Base-by-base conservation (phyloP, 2,329 filamentous ascomycete genomes). In the Teratosphaeria zuluensis region DNA sequence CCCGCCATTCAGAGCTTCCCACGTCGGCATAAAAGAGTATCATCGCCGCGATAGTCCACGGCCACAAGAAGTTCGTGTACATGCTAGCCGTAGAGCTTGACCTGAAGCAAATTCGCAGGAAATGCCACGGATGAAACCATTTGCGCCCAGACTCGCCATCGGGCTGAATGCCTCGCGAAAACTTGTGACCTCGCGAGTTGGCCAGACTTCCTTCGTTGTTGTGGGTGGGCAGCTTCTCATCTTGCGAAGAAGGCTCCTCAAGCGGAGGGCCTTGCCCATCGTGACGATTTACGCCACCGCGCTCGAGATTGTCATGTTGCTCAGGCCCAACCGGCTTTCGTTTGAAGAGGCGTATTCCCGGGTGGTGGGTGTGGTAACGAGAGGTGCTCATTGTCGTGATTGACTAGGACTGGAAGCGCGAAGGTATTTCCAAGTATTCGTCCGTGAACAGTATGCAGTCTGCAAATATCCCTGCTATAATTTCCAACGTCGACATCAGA, bases 21-120 rank as follows among this genome's bases (percentile, higher is more conserved):
- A 55, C 21, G 21, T 35, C 28, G 54, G 74, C 75, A 63, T 81
- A 83, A 64, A 78, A 72, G 51, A 80, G 65, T 19, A 75, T 70
- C 31, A 81, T 68, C 3, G 78, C 78, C 3, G 78, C 69, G 12
- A 76, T 75, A 1, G 80, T 77, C 58, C 80, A 68, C 0, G 78
- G 78, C 78, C 78, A 80, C 4, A 80, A 69, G 2, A 80, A 58
- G 57, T 80, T 80, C 53, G 78, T 77, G 59, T 73, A 71, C 68
- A 72, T 77, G 8, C 75, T 77, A 2, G 75, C 75, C 1, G 71
- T 75, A 65, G 75, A 78, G 0, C 77, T 77, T 55, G 74, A 77
- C 16, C 69, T 66, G 70, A 73, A 77, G 62, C 76, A 73, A 19
- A 80, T 76, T 12, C 58, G 59, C 24, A 78, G 58, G 65, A 80